Conservation (phyloP, 2,329 filamentous ascomycete species). For the Cladophialophora immunda region DNA sequence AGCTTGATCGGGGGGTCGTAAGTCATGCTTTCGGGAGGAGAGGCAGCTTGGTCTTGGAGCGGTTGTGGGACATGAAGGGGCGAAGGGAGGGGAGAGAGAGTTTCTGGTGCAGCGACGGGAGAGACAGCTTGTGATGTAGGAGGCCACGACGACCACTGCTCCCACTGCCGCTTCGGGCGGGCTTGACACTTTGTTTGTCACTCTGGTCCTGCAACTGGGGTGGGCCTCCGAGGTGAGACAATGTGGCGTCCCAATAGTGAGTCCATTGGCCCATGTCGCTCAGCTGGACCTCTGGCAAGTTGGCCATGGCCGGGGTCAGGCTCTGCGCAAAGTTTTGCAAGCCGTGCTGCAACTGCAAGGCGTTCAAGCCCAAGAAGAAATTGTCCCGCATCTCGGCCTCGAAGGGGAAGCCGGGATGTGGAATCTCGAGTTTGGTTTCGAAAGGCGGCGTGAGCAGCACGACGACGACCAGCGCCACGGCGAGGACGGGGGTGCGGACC, state of each 20-base stretch:
- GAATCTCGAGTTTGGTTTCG: not conserved
- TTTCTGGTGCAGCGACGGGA: not conserved
- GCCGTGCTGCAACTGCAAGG: not conserved
- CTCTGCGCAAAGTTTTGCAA: not conserved
- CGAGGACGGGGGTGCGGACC: not conserved
- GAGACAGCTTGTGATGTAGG: not conserved
- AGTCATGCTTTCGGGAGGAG: no score
- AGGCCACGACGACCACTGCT: not conserved
- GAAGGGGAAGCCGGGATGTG: not conserved
- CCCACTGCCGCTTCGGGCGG: not conserved
- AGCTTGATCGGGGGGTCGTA: not conserved
- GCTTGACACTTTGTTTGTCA: not conserved
- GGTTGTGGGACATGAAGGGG: not conserved
- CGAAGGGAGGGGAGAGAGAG: not conserved
- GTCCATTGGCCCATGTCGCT: not conserved
- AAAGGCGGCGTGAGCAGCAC: not conserved
- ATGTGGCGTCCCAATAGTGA: not conserved
- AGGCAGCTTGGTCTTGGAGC: not conserved
- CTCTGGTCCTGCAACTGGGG: not conserved
- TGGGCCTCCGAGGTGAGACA: not conserved
- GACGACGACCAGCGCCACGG: not conserved
- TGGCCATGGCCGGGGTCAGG: constrained; percentile 2
- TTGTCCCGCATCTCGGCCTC: not conserved
- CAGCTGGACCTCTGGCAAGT: not conserved
- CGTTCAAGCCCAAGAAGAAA: not conserved